Base-by-base conservation (phyloP, 2,329 filamentous ascomycete species). In the Aspergillus chevalieri region DNA sequence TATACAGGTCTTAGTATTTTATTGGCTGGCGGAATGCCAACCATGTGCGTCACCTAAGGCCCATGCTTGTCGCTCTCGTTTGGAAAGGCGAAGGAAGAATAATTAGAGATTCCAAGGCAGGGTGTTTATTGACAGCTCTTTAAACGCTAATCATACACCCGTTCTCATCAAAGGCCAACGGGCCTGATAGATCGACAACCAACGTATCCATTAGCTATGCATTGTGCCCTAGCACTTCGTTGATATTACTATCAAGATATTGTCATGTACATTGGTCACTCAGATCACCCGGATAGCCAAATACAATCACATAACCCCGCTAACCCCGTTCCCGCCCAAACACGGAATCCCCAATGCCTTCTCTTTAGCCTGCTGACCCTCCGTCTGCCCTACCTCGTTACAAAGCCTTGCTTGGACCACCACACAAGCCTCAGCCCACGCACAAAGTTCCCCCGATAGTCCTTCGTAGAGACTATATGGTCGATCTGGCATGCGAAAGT, bases 391-490 rank as follows among this genome's bases (percentile, higher is more conserved):
- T 47, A 66, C 62, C 46, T 68, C 68, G 2, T 30, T 30, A 15
- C 65, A 59, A 28, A 73, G 45, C 34, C 63, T 60, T 6, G 62
- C 62, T 44, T 65, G 57, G 39, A 72, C 59, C 8, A 63, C 57
- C 4, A 64, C 62, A 42, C 66, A 72, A 4, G 69, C 61, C 24
- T 73, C 70, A 15, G 68, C 63, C 71, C 71, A 74, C 4, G 70
- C 70, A 51, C 68, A 70, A 2, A 72, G 42, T 28, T 61, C 69
- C 1, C 71, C 71, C 1, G 69, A 58, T 6, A 74, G 56, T 1
- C 71, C 71, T 45, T 74, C 70, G 19, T 64, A 69, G n/a, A 72
- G 57, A 22, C 62, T 64, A 46, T 66, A 72, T 4, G 71, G 69
- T 17, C 60, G 60, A 57, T 73, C 70, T 2, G 70, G 69, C 57